Evolutionary conservation across 1,284 basidiomycete species (phyloP).

Genomic region (Apiotrichum porosum): DNA sequence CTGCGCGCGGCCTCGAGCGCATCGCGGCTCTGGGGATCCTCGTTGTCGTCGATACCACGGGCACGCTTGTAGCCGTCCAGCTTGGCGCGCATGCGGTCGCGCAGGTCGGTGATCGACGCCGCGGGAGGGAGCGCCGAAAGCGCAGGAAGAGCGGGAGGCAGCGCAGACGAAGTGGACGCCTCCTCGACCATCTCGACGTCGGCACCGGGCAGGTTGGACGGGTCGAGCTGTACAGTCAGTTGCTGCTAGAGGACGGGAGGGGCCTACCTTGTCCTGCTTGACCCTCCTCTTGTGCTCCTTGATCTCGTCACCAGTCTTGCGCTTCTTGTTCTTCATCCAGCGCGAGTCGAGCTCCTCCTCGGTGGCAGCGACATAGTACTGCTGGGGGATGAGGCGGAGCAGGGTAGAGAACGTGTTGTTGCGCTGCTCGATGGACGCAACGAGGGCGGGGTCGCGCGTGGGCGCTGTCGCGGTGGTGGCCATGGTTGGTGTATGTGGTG

Average conservation of each 20-base stretch:
- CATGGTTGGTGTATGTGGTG: constrained; percentile 3
- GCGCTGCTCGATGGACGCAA: constrained; percentile 66
- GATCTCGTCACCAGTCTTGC: constrained; percentile 72
- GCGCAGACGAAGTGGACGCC: constrained; percentile 17
- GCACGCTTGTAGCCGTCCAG: constrained; percentile 63
- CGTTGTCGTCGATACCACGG: constrained; percentile 47
- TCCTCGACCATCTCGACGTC: constrained; percentile 26
- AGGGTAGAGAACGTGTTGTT: constrained; percentile 77
- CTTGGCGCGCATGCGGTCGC: constrained; percentile 70
- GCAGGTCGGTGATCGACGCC: constrained; percentile 65
- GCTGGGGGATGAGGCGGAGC: constrained; percentile 75
- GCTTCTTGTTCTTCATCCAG: constrained; percentile 85
- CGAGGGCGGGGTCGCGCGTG: constrained; percentile 12
- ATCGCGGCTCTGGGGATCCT: constrained; percentile 55
- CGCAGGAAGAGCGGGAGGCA: constrained; percentile 17
- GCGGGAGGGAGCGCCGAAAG: constrained; percentile 62
- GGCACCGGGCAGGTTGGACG: constrained; percentile 59
- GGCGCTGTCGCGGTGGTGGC: constrained; percentile 4
- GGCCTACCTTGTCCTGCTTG: constrained; percentile 70
- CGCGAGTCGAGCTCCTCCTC: constrained; percentile 65
- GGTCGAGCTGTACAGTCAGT: constrained; percentile 65
- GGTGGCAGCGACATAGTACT: constrained; percentile 74
- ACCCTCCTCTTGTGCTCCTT: constrained; percentile 83
- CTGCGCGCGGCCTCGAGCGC: constrained; percentile 74
- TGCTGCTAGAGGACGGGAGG: background rate